Evolutionary conservation across 495 filamentous ascomycete genomes (phyloP), one percentile per base, ranked within the genome.

Genomic region (Hypomontagnella submonticulosa): DNA sequence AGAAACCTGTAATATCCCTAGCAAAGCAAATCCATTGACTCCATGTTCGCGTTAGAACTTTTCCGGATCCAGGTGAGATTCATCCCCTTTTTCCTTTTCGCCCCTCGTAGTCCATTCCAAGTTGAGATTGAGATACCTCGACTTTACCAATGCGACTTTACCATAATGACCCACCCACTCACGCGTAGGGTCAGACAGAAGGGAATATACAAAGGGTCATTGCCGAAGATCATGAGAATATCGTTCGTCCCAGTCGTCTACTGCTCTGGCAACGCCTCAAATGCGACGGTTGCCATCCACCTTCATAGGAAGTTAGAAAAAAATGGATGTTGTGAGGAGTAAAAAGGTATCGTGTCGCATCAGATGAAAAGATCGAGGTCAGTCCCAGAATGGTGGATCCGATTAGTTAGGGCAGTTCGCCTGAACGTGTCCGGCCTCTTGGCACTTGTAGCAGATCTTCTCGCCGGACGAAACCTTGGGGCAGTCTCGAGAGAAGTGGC

Each of bases 361-460:
- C 43, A 13, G 40, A 36, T 49, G 46, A 47, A 57, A n/a, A 42
- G 27, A 42, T 55, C 61, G 61, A 59, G 60, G 13, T 60, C 18
- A 54, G 13, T 60, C 18, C 20, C 38, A 37, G 27, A 27, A 40
- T 41, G 48, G 43, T n/a, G 23, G 36, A 52, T 23, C 32, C 4
- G 56, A 55, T 65, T 54, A 66, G 75, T 91, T 92, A 59, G 92
- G 89, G 87, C 95, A 99, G 67, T 89, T 85, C 58, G 92, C 85
- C 86, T 97, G 95, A 73, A 98, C 88, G 82, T 99, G 95, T 71
- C 95, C 95, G 58, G 93, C 89, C 81, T 97, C 91, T 86, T 97
- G 96, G 92, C 95, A 98, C 81, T 94, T 95, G 84, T 99, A 99
- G 88, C 95, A 99, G 73, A 94, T 92, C 71, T 96, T 92, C 85